phyloP scores from a whole-genome alignment of 2,329 filamentous ascomycete species.

The Parastagonospora nodorum region DNA sequence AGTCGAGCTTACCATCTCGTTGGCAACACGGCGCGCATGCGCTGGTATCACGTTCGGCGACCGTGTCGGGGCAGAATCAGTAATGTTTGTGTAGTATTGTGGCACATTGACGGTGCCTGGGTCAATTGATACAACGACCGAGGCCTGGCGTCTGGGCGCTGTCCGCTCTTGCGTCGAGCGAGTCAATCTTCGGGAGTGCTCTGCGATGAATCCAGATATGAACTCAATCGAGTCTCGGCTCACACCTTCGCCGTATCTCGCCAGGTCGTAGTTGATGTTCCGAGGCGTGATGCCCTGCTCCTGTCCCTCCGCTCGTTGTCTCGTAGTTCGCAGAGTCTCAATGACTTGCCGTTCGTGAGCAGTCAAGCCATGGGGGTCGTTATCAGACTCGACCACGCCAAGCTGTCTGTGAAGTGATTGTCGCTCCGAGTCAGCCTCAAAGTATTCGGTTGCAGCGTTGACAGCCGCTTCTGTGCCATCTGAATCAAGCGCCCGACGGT shows the following conservation, averaged over 20 bases:
- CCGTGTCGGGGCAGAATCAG: conserved; percentile 33
- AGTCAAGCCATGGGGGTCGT: conserved; percentile 54
- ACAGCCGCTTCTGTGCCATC: conserved; percentile 46
- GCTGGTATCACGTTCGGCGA: conserved; percentile 38
- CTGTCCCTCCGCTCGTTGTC: conserved; percentile 50
- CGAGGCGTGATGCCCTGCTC: conserved; percentile 44
- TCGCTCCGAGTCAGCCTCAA: conserved; percentile 47
- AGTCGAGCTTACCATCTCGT: conserved; percentile 38
- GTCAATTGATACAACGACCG: conserved; percentile 46
- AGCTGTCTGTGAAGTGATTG: conserved; percentile 39
- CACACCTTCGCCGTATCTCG: conserved; percentile 24
- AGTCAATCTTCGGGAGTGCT: conserved; percentile 27
- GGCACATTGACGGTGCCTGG: conserved; percentile 30
- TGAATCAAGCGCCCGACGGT: conserved; percentile 45
- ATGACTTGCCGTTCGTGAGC: conserved; percentile 53
- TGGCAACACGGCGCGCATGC: conserved; percentile 37
- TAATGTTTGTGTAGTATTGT: conserved; percentile 31
- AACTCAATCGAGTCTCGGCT: conserved; percentile 24
- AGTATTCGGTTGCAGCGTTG: conserved; percentile 50
- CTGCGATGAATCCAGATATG: conserved; percentile 29
- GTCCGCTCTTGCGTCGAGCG: conserved; percentile 25
- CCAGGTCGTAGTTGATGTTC: conserved; percentile 51
- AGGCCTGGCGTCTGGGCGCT: conserved; percentile 46
- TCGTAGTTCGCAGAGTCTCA: conserved; percentile 51
- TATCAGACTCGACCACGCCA: conserved; percentile 47